Base-by-base conservation (phyloP, 2,329 filamentous ascomycete species). In the Sclerotinia trifoliorum region DNA sequence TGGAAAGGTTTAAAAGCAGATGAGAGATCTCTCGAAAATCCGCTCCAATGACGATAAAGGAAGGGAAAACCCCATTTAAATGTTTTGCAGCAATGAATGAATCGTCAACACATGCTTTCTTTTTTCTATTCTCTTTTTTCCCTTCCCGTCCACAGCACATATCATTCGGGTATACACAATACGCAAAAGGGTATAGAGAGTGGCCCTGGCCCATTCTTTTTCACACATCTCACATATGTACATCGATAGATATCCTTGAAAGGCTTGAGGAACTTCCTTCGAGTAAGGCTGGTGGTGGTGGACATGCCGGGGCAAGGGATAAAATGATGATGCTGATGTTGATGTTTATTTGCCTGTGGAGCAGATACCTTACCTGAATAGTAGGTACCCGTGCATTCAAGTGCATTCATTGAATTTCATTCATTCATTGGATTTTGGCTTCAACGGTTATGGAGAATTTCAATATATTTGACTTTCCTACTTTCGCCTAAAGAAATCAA, bases 391-490 rank as follows among this genome's bases (percentile, higher is more conserved):
- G 35, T 35, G 35, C 35, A 35, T 10, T 35, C 35, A 15, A 42
- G 29, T 19, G 1, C 13, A 15, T n/a, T 35, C 52, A 15, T 13
- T 42, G 39, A 11, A 11, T 13, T 39, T 13, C 13, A n/a, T n/a
- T n/a, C 29, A 15, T 42, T 42, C 39, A 42, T 35, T 32, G 29
- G 21, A 6, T n/a, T 56, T 56, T 39, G 32, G 13, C 32, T 42
- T 19, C 32, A 57, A 57, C n/a, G 55, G 55, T 57, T 56, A 39
- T 39, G 32, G 39, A 46, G 24, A 21, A 13, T 46, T 26, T 26
- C 26, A 61, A 48, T 61, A 35, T 48, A 61, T 48, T 61, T n/a
- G 19, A 61, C 58, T 62, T 49, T 62, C 58, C 58, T 62, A 62
- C 58, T 49, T 62, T 62, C 58, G 58, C 58, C 58, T 49, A 61